Conservation (phyloP, 148 eudicot species). For the Chenopodium album region DNA sequence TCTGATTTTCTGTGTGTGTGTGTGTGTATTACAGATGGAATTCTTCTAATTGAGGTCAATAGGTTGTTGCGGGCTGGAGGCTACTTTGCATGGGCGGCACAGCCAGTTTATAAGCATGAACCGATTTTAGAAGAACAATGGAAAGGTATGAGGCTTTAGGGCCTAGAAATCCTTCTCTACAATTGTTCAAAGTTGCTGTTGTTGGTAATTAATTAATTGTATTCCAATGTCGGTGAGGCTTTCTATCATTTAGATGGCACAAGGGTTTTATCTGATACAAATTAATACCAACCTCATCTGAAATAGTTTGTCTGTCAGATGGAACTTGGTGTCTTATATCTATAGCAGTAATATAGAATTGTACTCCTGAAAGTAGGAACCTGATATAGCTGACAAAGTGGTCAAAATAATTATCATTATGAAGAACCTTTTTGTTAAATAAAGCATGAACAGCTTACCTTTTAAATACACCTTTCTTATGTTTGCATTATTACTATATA, state of each 20-base stretch:
- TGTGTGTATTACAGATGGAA: slow-evolving; percentile 62
- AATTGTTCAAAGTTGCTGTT: no score
- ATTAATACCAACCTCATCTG: not conserved
- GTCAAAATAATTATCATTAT: not conserved
- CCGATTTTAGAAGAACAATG: slow-evolving; percentile 78
- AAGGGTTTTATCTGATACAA: not conserved
- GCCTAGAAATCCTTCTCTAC: not conserved
- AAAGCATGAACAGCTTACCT: not conserved
- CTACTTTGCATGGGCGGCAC: slow-evolving; percentile 98
- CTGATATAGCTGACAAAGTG: not conserved
- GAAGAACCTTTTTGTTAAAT: not conserved
- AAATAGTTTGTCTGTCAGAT: not conserved
- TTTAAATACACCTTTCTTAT: not conserved
- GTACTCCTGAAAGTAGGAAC: not conserved
- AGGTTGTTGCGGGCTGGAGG: slow-evolving; percentile 95
- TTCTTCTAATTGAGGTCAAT: slow-evolving; percentile 91
- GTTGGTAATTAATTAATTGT: not conserved
- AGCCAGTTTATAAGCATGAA: slow-evolving; percentile 97
- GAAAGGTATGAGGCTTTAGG: slow-evolving; percentile 55
- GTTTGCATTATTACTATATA: slow-evolving; percentile 6
- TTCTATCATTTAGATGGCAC: not conserved
- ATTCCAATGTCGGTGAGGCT: not conserved
- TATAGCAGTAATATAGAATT: not conserved
- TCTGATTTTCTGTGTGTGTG: slow-evolving; percentile 15
- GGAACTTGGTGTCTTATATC: not conserved